Base-by-base conservation (phyloP, 306 rosid species). In the Vigna angularis region DNA sequence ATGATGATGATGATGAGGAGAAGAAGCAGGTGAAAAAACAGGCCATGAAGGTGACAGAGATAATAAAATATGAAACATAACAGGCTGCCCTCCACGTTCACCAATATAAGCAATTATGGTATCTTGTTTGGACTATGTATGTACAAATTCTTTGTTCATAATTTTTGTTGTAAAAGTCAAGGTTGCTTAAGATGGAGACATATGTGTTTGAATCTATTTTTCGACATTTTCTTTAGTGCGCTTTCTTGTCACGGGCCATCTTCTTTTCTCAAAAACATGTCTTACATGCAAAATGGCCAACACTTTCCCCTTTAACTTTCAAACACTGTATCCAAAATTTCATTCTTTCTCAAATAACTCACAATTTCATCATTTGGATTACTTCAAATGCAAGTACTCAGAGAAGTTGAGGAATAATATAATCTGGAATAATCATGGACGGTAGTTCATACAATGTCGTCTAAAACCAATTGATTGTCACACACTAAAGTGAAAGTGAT, bases 201-300 rank as follows among this genome's bases (percentile, higher is more conserved):
- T 71, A 57, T 12, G 13, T 45, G 10, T 71, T 51, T 75, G 82
- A 81, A 83, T 85, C 50, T 68, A 64, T 80, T 66, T 83, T 86
- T 81, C 76, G 76, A 82, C 81, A 73, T 72, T 76, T 86, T 72
- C 63, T 77, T 81, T 73, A 80, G 82, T 81, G 89, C 87, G 85
- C 82, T 86, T 86, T 84, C 89, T 67, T 84, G 77, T 87, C 89
- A 79, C 79, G 88, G 87, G 14, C 87, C 91, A 73, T 49, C 77
- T 36, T 61, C 85, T 83, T 86, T 84, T 82, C 32, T 48, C 59
- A 30, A 81, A 77, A 76, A 81, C 55, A 89, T 83, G 93, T 89
- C 93, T 87, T 89, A 85, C 61, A 87, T 87, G 89, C 81, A 81
- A 81, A 81, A 74, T 89, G 80, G 71, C 70, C 8, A 83, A 82